These are phyloP conservation scores for Paramecium pentaurelia DNA, from an alignment of 73 alveolate species.

Conservation along the genomic window DNA sequence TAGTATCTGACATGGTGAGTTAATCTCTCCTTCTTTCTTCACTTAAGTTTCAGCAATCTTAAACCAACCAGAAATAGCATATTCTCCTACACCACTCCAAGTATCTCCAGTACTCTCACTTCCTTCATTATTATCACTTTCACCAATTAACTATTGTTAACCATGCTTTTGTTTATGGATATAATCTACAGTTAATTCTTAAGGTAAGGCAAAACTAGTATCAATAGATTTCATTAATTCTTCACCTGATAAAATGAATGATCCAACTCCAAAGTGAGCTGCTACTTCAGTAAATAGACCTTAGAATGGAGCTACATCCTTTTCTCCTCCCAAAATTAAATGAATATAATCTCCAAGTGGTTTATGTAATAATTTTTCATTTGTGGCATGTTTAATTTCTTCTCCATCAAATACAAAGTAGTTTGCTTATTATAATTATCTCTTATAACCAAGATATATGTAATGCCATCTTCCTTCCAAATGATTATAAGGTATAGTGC, in stretches of 20 bases:
- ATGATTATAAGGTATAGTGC: neutral
- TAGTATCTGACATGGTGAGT: neutral
- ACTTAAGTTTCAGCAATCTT: neutral
- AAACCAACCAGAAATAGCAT: constrained; percentile 43
- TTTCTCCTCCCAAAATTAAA: constrained; percentile 25
- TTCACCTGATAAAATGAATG: neutral
- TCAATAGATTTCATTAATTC: constrained; percentile 1
- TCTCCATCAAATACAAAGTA: constrained; percentile 26
- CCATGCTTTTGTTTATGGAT: constrained; percentile 28
- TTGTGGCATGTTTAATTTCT: neutral
- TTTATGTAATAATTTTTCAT: constrained; percentile 9
- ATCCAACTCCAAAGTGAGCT: constrained; percentile 21
- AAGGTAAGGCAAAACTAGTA: neutral
- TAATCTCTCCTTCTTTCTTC: neutral
- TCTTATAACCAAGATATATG: neutral
- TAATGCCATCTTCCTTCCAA: constrained; percentile 48
- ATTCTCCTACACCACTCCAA: constrained; percentile 41
- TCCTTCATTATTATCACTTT: neutral
- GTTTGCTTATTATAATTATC: neutral
- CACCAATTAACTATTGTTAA: constrained; percentile 4
- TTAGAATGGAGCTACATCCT: neutral
- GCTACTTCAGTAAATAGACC: neutral
- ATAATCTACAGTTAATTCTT: constrained; percentile 8
- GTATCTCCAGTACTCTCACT: constrained; percentile 24
- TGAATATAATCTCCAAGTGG: neutral